These are phyloP conservation scores for Agrocybe chaxingu DNA, from an alignment of 768 basidiomycete genomes.

Conservation along the genomic window DNA sequence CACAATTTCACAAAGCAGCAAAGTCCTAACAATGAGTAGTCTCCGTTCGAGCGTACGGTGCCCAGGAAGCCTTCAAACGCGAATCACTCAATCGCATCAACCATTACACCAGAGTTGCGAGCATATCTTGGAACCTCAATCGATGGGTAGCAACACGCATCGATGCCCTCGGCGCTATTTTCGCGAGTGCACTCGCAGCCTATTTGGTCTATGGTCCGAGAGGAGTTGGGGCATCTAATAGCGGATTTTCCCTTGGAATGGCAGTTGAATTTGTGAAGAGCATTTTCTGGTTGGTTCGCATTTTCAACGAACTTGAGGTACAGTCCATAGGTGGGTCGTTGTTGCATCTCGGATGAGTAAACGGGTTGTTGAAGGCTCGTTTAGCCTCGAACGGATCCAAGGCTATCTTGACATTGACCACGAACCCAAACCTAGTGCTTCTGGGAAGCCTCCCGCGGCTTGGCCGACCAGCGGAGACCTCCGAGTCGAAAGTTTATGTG, in stretches of 20 bases:
- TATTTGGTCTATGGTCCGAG: slow-evolving; percentile 46
- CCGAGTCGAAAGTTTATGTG: slow-evolving; percentile 50
- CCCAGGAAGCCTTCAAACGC: slow-evolving; percentile 41
- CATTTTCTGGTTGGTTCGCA: slow-evolving; percentile 47
- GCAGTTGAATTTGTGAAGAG: slow-evolving; percentile 52
- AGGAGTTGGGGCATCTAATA: slow-evolving; percentile 35
- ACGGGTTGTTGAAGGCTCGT: neutral
- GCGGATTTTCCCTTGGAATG: slow-evolving; percentile 53
- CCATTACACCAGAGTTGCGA: slow-evolving; percentile 40
- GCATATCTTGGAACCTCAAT: slow-evolving; percentile 47
- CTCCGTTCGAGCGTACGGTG: slow-evolving; percentile 63
- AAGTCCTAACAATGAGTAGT: slow-evolving; percentile 17
- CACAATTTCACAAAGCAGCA: too few species aligned
- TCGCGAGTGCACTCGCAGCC: slow-evolving; percentile 48
- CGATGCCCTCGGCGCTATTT: slow-evolving; percentile 52
- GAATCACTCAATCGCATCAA: slow-evolving; percentile 49
- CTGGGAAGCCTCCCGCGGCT: slow-evolving; percentile 55
- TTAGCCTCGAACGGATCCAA: slow-evolving; percentile 66
- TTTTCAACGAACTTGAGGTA: slow-evolving; percentile 41
- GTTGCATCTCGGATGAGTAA: neutral
- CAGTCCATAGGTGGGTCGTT: slow-evolving; percentile 22
- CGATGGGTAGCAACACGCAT: slow-evolving; percentile 46
- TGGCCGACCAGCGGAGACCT: slow-evolving; percentile 64
- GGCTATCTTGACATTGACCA: slow-evolving; percentile 59
- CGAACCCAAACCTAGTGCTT: slow-evolving; percentile 38